Evolutionary conservation across 1,139 yeast species (phyloP), one percentile per base, ranked within the genome.

Genomic region (Yamadazyma mexicana): DNA sequence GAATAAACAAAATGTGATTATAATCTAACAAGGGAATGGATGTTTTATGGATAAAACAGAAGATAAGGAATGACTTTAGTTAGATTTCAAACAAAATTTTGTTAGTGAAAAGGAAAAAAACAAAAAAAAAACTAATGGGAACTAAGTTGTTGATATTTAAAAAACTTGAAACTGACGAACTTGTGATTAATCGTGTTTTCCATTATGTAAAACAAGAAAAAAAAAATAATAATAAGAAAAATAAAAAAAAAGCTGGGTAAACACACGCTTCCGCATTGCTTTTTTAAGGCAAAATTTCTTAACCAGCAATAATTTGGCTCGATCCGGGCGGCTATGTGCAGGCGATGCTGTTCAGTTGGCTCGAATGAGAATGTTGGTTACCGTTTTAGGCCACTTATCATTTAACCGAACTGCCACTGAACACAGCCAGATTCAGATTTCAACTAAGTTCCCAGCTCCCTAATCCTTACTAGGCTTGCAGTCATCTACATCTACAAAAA

Each of bases 51-150:
- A 25, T 16, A 33, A 31, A 25, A 31, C 30, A 33, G 20, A 25
- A 32, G n/a, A 29, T 37, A 51, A 50, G 54, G 55, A 51, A 50
- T 44, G 54, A 50, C 54, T 47, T 42, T 36, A 47, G 55, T 51
- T 49, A 42, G 55, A 39, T 27, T 24, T n/a, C n/a, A n/a, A n/a
- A 14, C 22, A 27, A 33, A 34, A 31, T 27, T 37, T 35, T 37
- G 20, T 14, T 29, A 17, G 27, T 22, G 27, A 17, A 23, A 30
- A 16, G 17, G 16, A 30, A 20, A 20, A 34, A 34, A 20, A 20
- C 10, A 5, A 17, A 18, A 30, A 20, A 20, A 34, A 34, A 20
- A n/a, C 10, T 18, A 27, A 23, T 26, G 37, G 32, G 25, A 28
- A 18, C 4, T 18, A 14, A 12, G 10, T 27, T 34, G 37, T 34